A percentile compares a stretch with the other conserved stretches of the same genome.
Conservation (phyloP, 176 grass and related monocot genomes). For the Secale cereale region DNA sequence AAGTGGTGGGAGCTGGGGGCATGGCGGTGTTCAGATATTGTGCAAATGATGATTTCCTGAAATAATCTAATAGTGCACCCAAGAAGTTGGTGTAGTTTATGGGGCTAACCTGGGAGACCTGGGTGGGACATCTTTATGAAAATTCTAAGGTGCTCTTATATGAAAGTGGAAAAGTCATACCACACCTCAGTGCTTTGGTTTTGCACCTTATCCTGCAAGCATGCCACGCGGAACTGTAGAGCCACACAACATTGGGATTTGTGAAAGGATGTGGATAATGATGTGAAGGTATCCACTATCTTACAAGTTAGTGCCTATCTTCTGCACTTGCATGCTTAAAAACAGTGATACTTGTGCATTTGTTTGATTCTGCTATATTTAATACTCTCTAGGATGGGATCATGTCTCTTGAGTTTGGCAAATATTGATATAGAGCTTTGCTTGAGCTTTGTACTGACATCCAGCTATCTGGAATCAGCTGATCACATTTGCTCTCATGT, state of each 20-base stretch:
- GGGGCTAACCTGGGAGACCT: constrained; percentile 39
- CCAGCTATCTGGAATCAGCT: constrained; percentile 10
- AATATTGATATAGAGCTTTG: background rate
- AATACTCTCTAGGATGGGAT: background rate
- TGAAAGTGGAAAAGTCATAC: constrained; percentile 71
- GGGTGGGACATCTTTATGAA: constrained; percentile 49
- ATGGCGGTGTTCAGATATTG: constrained; percentile 4
- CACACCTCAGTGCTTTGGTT: constrained; percentile 64
- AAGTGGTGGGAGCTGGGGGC: constrained; percentile 35
- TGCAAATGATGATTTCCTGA: constrained; percentile 27
- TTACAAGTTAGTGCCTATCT: constrained; percentile 16
- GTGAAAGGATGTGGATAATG: constrained; percentile 55
- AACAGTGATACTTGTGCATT: constrained; percentile 17
- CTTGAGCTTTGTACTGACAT: background rate
- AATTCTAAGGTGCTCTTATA: constrained; percentile 64
- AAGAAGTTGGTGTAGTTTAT: constrained; percentile 49
- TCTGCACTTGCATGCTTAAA: constrained; percentile 27
- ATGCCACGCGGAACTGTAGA: constrained; percentile 48
- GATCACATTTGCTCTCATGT: background rate
- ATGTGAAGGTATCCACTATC: constrained; percentile 41
- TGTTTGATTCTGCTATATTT: constrained; percentile 5
- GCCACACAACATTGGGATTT: constrained; percentile 51
- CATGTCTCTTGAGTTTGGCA: background rate
- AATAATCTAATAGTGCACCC: constrained; percentile 17
- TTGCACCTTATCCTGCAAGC: constrained; percentile 56